phyloP scores from a whole-genome alignment of 176 grass and related monocot genomes.

The Oryza meyeriana region DNA sequence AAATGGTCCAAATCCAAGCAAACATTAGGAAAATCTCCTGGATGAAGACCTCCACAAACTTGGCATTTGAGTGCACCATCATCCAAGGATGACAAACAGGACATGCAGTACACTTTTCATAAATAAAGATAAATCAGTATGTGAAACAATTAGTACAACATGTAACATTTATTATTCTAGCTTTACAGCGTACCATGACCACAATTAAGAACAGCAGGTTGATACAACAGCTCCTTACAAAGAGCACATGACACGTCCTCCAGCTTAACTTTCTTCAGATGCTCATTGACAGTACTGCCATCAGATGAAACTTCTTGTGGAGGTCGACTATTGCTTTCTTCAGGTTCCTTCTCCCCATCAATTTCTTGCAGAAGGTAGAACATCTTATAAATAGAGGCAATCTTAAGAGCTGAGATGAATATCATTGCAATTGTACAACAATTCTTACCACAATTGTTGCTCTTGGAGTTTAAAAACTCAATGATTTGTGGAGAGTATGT shows the following conservation, averaged over 20 bases:
- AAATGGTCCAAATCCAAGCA: conserved; percentile 84
- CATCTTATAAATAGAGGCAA: not conserved
- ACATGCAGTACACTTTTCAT: conserved; percentile 69
- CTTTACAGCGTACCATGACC: conserved; percentile 77
- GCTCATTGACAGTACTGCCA: not conserved
- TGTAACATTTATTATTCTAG: conserved; percentile 9
- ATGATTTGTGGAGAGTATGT: conserved; percentile 74
- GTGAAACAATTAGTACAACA: not conserved
- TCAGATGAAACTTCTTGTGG: conserved; percentile 33
- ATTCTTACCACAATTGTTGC: conserved; percentile 49
- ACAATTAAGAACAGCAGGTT: conserved; percentile 90
- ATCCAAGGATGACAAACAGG: conserved; percentile 54
- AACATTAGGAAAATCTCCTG: conserved; percentile 76
- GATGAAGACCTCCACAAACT: conserved; percentile 71
- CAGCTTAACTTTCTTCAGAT: conserved; percentile 51
- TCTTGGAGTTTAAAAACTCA: conserved; percentile 32
- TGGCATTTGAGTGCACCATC: conserved; percentile 58
- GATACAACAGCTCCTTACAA: conserved; percentile 70
- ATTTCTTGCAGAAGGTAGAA: not conserved
- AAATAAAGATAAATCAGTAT: conserved; percentile 30
- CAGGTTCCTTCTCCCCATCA: conserved; percentile 28
- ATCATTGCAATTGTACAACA: not conserved
- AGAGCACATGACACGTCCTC: conserved; percentile 63
- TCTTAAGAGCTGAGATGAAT: not conserved
- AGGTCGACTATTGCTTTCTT: conserved; percentile 25